These are phyloP conservation scores for Colletotrichum ledebouriae DNA, from an alignment of 2,329 filamentous ascomycete genomes.

Conservation along the genomic window DNA sequence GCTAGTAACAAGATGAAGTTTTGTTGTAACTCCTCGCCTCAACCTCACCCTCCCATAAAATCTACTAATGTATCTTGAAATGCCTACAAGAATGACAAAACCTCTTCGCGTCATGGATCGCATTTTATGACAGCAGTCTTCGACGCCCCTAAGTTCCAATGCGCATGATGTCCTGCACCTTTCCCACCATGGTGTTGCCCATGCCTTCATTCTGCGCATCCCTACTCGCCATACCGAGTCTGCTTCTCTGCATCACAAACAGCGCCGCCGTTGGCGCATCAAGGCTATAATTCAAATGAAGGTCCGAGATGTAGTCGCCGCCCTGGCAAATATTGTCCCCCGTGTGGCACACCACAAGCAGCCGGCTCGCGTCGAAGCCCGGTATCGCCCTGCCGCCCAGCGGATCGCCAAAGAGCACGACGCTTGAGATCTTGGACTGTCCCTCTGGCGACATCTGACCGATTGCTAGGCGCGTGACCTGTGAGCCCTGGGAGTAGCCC, in stretches of 20 bases:
- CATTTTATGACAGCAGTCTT: background rate
- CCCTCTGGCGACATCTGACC: slow-evolving; percentile 44
- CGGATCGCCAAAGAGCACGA: slow-evolving; percentile 51
- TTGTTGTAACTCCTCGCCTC: background rate
- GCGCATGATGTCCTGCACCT: slow-evolving; percentile 37
- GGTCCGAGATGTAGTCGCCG: slow-evolving; percentile 27
- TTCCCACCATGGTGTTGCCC: slow-evolving; percentile 42
- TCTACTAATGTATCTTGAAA: background rate
- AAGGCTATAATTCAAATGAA: slow-evolving; percentile 41
- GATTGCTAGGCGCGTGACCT: slow-evolving; percentile 48
- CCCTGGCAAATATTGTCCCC: slow-evolving; percentile 50
- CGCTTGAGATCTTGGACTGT: slow-evolving; percentile 45
- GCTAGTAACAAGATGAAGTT: slow-evolving; percentile 7
- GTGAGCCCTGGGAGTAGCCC: slow-evolving; percentile 49
- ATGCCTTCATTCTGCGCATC: slow-evolving; percentile 46
- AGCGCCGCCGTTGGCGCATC: slow-evolving; percentile 43
- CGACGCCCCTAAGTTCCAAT: background rate
- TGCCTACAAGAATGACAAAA: slow-evolving; percentile 1
- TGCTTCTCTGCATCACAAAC: slow-evolving; percentile 46
- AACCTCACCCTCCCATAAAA: background rate
- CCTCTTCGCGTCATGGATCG: background rate
- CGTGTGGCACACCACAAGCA: slow-evolving; percentile 47
- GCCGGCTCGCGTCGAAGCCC: slow-evolving; percentile 44
- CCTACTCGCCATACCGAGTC: slow-evolving; percentile 45
- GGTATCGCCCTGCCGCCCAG: slow-evolving; percentile 43